phyloP scores from a whole-genome alignment of 192 early-diverging fungal species.

The Coemansia sp. region DNA sequence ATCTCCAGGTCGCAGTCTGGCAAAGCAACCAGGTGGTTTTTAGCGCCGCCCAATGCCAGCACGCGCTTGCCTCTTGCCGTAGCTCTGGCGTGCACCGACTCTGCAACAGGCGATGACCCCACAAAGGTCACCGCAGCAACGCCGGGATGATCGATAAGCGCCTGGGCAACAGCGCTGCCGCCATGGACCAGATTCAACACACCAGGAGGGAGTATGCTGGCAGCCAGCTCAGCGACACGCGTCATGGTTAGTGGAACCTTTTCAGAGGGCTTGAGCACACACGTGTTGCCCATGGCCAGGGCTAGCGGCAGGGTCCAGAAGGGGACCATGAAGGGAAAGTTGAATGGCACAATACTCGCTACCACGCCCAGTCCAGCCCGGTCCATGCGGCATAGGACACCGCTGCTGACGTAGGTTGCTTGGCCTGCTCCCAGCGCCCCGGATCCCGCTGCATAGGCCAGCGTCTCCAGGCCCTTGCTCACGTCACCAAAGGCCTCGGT shows the following conservation, averaged over 20 bases:
- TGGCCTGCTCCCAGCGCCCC: slow-evolving; percentile 65
- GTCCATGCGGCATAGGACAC: slow-evolving; percentile 66
- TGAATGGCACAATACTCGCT: slow-evolving; percentile 78
- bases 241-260: slow-evolving; percentile 81
- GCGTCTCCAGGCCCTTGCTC: slow-evolving; percentile 73
- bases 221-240: slow-evolving; percentile 59
- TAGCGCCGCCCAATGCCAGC: slow-evolving; percentile 69
- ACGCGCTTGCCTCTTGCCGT: slow-evolving; percentile 64
- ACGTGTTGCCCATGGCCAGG: slow-evolving; percentile 67
- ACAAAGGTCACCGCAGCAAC: slow-evolving; percentile 77
- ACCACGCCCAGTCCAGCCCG: slow-evolving; percentile 71
- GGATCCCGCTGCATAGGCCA: slow-evolving; percentile 71
- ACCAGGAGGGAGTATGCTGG: slow-evolving; percentile 64
- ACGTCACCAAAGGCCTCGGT: slow-evolving; percentile 72
- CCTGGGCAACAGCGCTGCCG: slow-evolving; percentile 47
- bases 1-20: slow-evolving; percentile 76
- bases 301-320: slow-evolving; percentile 80
- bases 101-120: slow-evolving; percentile 76
- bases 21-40: slow-evolving; percentile 79
- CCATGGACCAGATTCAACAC: slow-evolving; percentile 79
- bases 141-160: slow-evolving; percentile 60
- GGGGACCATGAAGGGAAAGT: slow-evolving; percentile 84
- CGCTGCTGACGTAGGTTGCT: slow-evolving; percentile 63
- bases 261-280: slow-evolving; percentile 77
- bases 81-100: slow-evolving; percentile 54